Evolutionary conservation across 1,139 yeast species (phyloP).

Genomic region (Candida mesenterica): DNA sequence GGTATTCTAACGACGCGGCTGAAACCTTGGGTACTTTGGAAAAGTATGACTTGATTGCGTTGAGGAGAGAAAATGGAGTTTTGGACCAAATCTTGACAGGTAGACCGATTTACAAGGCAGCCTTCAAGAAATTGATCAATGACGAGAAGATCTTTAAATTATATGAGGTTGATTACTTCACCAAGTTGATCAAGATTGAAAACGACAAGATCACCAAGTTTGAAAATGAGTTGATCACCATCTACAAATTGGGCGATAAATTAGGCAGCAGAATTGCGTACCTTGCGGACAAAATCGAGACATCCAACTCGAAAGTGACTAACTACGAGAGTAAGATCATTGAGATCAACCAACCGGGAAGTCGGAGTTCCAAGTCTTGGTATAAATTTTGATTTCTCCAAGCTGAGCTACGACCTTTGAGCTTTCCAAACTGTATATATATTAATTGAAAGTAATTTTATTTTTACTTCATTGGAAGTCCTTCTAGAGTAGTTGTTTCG

Average conservation of each 20-base stretch:
- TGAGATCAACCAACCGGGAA: conserved; percentile 13
- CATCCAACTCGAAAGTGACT: conserved; percentile 49
- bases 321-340: conserved; percentile 34
- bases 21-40: conserved; percentile 68
- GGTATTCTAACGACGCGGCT: conserved; percentile 48
- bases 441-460: too few relatives aligned
- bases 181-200: conserved; percentile 56
- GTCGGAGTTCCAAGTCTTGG: background rate
- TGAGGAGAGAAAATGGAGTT: conserved; percentile 74
- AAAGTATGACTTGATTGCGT: conserved; percentile 69
- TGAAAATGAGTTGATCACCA: conserved; percentile 69
- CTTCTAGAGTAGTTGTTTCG: conserved; percentile 18
- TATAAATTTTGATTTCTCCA: background rate
- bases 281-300: conserved; percentile 61
- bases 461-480: too few relatives aligned
- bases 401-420: too few relatives aligned
- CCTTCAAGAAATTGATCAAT: conserved; percentile 62
- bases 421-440: too few relatives aligned
- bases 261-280: conserved; percentile 64
- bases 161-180: conserved; percentile 63
- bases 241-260: conserved; percentile 50
- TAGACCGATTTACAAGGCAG: conserved; percentile 80
- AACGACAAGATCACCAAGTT: conserved; percentile 58
- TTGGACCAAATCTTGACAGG: conserved; percentile 68
- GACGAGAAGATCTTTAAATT: conserved; percentile 58